A percentile compares a stretch with the other conserved stretches of the same genome.
phyloP scores from a whole-genome alignment of 73 alveolate species.

The Symbiodinium pilosum region DNA sequence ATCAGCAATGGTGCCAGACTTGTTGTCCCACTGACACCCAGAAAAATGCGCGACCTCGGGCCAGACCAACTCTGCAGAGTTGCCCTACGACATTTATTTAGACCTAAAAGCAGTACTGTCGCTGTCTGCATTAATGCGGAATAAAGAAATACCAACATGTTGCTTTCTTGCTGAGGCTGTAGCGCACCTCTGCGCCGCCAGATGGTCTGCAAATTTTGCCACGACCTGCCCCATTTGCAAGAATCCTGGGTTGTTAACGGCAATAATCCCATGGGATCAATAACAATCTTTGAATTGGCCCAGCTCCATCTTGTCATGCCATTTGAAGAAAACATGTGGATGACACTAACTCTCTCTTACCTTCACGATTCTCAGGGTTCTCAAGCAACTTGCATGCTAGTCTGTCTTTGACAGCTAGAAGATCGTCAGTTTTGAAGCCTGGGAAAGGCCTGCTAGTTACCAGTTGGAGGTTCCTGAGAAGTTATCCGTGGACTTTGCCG shows the following conservation, averaged over 20 bases:
- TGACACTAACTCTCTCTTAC: background rate
- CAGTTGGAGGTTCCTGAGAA: too few relatives aligned
- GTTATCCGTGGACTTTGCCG: too few relatives aligned
- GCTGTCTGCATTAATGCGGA: too few relatives aligned
- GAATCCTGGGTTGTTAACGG: background rate
- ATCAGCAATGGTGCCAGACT: conserved; percentile 82
- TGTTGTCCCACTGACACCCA: conserved; percentile 94
- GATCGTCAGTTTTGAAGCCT: too few relatives aligned
- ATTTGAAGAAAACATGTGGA: background rate
- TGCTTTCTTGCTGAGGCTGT: background rate
- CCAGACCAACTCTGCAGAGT: background rate
- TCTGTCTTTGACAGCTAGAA: too few relatives aligned
- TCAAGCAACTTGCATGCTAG: background rate
- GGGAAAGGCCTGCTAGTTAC: too few relatives aligned
- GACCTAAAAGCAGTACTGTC: too few relatives aligned
- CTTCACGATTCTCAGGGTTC: background rate
- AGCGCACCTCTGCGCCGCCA: conserved; percentile 63
- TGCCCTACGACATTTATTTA: too few relatives aligned
- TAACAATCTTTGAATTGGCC: too few relatives aligned
- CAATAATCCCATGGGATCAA: too few relatives aligned
- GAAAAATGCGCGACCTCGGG: conserved; percentile 56
- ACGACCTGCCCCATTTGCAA: conserved; percentile 2
- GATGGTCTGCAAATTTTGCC: conserved; percentile 51
- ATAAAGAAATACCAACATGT: too few relatives aligned
- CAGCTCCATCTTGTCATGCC: background rate